Conservation (phyloP, 257 asterid species). For the Buddleja alternifolia region DNA sequence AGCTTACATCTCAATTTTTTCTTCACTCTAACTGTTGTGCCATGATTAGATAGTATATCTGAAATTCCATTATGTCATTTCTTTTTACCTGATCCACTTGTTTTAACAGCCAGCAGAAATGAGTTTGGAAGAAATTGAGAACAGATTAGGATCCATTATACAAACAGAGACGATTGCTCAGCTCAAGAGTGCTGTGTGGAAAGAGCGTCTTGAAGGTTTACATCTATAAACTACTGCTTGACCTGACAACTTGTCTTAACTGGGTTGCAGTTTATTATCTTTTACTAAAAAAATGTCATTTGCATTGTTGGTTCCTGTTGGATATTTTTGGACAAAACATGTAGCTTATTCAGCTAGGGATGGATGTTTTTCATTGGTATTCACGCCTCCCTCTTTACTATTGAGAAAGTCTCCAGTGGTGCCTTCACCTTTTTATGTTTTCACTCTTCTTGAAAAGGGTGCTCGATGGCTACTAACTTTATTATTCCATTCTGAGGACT, state of each 20-base stretch:
- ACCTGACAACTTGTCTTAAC: constrained; percentile 2
- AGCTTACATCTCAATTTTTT: neutral
- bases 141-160: constrained; percentile 80
- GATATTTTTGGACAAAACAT: neutral
- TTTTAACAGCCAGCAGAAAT: constrained; percentile 82
- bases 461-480: neutral
- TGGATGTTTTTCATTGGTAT: neutral
- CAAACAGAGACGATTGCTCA: constrained; percentile 80
- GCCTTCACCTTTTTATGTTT: neutral
- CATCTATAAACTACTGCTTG: constrained; percentile 20
- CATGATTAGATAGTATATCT: constrained; percentile 1
- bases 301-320: neutral
- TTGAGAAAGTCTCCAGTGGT: constrained; percentile 3
- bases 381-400: neutral
- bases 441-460: neutral
- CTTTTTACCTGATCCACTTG: constrained; percentile 26
- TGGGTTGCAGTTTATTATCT: neutral
- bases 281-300: neutral
- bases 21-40: constrained; percentile 20
- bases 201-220: constrained; percentile 98
- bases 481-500: too few relatives aligned
- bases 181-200: constrained; percentile 94
- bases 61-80: constrained; percentile 17
- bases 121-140: constrained; percentile 98
- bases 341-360: constrained; percentile 2